Base-by-base conservation (phyloP, 805 yeast genomes). In the Pichia insulana region DNA sequence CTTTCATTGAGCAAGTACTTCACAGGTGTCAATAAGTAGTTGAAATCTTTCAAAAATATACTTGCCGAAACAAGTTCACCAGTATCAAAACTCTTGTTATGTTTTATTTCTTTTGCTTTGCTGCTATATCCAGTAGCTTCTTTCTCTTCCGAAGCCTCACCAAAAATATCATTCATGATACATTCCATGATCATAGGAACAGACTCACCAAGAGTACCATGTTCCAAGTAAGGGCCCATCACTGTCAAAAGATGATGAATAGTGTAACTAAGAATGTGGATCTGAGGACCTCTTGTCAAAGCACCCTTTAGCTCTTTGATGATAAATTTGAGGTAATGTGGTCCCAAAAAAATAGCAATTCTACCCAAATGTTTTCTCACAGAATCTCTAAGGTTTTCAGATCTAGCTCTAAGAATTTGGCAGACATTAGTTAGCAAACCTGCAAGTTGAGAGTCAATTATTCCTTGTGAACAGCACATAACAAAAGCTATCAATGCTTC, bases 131-230 rank as follows among this genome's bases (percentile, higher is more conserved):
- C 96, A 47, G 88, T 97, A 5, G 92, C 89, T 50, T 92, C 97
- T 58, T 92, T 90, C 55, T 92, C 97, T 56, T 82, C 83, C 30
- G 96, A 95, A 3, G 95, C 84, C 9, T 81, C 74, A 19, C 98
- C 98, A 61, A 92, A 89, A 4, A 79, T 73, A 55, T 90, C 96
- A 55, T 88, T 95, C 96, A 90, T 90, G 18, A 89, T 70, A 13
- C 87, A 68, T 18, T 76, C 78, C 50, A 81, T 79, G 11, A 89
- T 63, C 42, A 81, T 52, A 2, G 65, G 64, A 4, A 81, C 74
- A 39, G 68, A 59, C 12, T 75, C 80, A 58, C 88, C 92, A 34
- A 90, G 64, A 45, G 85, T 95, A 7, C 95, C 94, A 49, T 75
- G 83, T 0, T 55, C 45, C 34, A 85, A 60, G 15, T 45, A 35